Evolutionary conservation across 768 basidiomycete species (phyloP).

Genomic region (Trametes coccinea): DNA sequence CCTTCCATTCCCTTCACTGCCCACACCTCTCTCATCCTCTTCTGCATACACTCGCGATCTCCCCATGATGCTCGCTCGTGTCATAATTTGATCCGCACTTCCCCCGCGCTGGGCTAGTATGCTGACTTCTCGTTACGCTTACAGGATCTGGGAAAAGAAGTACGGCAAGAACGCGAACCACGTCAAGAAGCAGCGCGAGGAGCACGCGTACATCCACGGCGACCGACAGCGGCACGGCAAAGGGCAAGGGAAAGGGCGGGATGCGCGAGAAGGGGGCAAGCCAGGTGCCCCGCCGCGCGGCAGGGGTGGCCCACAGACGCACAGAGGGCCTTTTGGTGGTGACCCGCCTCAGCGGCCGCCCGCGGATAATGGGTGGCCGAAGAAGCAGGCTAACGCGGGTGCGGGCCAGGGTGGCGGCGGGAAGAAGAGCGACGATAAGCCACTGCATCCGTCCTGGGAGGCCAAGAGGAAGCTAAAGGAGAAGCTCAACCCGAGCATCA

Average conservation of each 20-base stretch:
- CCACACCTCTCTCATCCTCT: too few species aligned
- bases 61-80: too few species aligned
- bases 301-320: not conserved
- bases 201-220: conserved; percentile 5
- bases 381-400: conserved; percentile 6
- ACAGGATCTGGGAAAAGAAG: conserved; percentile 97
- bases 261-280: not conserved
- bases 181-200: conserved; percentile 58
- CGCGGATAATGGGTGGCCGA: conserved; percentile 26
- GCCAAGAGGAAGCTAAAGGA: conserved; percentile 84
- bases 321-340: not conserved
- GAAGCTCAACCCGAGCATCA: conserved; percentile 59
- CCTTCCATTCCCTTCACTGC: not conserved
- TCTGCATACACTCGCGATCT: too few species aligned
- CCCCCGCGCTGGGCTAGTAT: not conserved
- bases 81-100: not conserved
- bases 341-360: not conserved
- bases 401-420: not conserved
- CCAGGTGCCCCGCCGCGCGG: not conserved
- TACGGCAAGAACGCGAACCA: conserved; percentile 92
- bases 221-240: not conserved
- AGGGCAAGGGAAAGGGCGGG: not conserved
- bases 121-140: not conserved
- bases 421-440: conserved; percentile 35
- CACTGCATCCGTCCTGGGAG: conserved; percentile 95